Percentiles rank a stretch among this genome's conserved stretches.
Conservation (phyloP, 768 basidiomycete species). For the Lactarius sp. region DNA sequence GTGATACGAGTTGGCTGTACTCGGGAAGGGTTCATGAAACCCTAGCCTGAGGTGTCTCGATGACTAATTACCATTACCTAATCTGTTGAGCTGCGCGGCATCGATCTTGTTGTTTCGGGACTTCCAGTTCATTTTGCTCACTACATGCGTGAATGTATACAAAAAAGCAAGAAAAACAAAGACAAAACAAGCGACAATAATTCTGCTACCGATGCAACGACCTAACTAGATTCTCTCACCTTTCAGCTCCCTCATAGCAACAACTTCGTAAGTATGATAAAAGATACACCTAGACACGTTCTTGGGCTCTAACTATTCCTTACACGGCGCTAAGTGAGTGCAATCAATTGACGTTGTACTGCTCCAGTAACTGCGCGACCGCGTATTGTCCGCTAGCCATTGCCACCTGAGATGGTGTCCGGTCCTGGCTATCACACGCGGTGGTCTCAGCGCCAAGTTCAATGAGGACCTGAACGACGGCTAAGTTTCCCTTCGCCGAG, state of each 20-base stretch:
- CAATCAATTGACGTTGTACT: slow-evolving; percentile 3
- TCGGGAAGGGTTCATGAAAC: no score
- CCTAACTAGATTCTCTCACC: not conserved
- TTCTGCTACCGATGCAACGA: not conserved
- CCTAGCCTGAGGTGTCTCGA: no score
- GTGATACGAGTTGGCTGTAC: no score
- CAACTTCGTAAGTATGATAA: not conserved
- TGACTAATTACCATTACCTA: no score
- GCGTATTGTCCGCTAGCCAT: slow-evolving; percentile 3
- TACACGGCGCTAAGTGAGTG: not conserved
- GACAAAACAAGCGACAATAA: not conserved
- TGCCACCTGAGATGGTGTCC: slow-evolving; percentile 16
- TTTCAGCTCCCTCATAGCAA: not conserved
- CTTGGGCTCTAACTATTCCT: not conserved
- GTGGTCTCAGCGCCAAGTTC: not conserved
- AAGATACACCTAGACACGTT: not conserved
- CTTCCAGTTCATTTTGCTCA: no score
- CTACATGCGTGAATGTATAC: no score
- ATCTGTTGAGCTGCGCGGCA: no score
- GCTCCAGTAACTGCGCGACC: slow-evolving; percentile 9
- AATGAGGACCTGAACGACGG: slow-evolving; percentile 6
- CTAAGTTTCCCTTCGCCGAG: slow-evolving; percentile 1
- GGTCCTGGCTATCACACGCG: not conserved
- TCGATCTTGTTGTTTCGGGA: no score
- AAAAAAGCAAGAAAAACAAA: not conserved